Evolutionary conservation across 176 grass and related monocot genomes (phyloP), one percentile per base, ranked within the genome.

Genomic region (Oryza meridionalis): DNA sequence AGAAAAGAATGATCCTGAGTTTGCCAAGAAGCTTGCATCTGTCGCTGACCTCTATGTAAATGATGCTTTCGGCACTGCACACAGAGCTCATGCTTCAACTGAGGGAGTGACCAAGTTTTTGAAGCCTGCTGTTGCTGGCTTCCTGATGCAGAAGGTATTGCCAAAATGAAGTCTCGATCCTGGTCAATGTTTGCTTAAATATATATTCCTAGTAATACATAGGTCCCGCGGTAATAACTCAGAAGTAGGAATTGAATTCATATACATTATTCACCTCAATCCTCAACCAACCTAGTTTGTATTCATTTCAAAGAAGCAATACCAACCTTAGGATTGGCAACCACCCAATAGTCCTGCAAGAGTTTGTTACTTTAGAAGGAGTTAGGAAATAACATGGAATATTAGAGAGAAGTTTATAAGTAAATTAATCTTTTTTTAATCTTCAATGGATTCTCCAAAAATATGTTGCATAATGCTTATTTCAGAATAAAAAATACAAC

Each of bases 101-200:
- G 91, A 98, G 93, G 96, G 96, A 29, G 96, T 98, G 65, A 83
- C 96, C 69, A 98, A 95, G 81, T 98, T 83, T 86, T 72, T 98
- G 76, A 98, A 82, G 87, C 96, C 93, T 58, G 68, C 93, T 67
- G 96, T 98, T 88, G 93, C 96, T 88, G 96, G 96, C 8, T 98
- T 98, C 93, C 96, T 98, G 67, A 98, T 98, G 96, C 96, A 98
- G 91, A 98, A 95, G 96, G 96, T 95, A 88, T 22, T 46, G 40
- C 27, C 24, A 24, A 58, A 67, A 72, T 43, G 29, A 37, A 46
- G 61, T 78, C 4, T 77, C 21, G 7, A 15, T 13, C 19, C 0
- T 76, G 0, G 50, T 50, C 27, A 47, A 75, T 10, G 2, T 32
- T 42, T 62, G 26, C 53, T 43, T 33, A 17, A 65, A 29, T 67